These are phyloP conservation scores for Hypoxylon sp. DNA, from an alignment of 2,329 filamentous ascomycete genomes.

Conservation along the genomic window DNA sequence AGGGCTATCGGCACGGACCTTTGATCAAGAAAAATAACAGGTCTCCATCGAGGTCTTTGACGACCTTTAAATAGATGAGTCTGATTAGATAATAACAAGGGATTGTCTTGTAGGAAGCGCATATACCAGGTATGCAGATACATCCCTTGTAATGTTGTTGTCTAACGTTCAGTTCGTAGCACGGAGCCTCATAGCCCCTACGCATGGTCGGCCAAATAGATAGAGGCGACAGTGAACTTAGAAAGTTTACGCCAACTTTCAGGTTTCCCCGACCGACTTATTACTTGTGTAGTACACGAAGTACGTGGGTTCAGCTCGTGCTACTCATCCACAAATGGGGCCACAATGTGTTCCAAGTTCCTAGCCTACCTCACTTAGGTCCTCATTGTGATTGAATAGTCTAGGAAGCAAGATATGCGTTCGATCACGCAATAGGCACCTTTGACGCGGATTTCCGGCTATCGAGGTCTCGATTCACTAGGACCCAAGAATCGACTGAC, in stretches of 20 bases:
- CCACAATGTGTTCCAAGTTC: constrained; percentile 3
- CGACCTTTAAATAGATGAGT: background rate
- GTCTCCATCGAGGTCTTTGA: background rate
- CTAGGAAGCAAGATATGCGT: background rate
- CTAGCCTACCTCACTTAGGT: background rate
- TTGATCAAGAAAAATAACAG: background rate
- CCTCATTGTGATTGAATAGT: background rate
- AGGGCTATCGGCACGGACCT: background rate
- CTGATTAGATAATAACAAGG: background rate
- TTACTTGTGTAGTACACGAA: constrained; percentile 14
- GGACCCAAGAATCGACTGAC: constrained; percentile 9
- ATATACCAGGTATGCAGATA: background rate
- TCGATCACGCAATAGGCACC: constrained; percentile 21
- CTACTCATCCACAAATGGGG: background rate
- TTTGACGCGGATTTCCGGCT: background rate
- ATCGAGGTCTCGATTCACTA: constrained; percentile 13
- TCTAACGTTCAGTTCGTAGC: background rate
- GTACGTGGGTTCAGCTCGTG: background rate
- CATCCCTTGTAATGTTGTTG: background rate
- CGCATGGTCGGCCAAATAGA: background rate
- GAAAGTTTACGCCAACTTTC: background rate
- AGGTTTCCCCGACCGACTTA: constrained; percentile 5
- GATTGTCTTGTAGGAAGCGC: background rate
- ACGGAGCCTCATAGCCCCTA: background rate
- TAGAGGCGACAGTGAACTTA: background rate